These are phyloP conservation scores for Martiniozyma asiatica DNA, from an alignment of 1,139 yeast species.

Conservation along the genomic window DNA sequence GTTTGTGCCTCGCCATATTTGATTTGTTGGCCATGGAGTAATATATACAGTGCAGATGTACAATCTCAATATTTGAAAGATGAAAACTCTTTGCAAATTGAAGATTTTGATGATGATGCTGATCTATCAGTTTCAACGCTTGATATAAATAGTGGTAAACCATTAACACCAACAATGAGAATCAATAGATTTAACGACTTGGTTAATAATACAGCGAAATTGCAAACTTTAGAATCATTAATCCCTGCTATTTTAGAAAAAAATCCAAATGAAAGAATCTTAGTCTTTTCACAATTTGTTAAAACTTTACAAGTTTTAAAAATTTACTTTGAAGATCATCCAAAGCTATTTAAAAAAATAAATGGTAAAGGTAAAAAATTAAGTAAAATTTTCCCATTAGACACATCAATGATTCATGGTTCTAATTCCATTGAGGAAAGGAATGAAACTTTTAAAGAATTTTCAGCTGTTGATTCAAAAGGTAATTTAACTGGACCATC, in stretches of 20 bases:
- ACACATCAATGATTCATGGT: constrained; percentile 54
- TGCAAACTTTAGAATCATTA: constrained; percentile 57
- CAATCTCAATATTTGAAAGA: background rate
- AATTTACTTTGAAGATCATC: constrained; percentile 43
- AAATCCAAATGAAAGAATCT: constrained; percentile 42
- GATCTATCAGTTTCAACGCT: too few relatives aligned
- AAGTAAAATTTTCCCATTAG: constrained; percentile 6
- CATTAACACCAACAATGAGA: constrained; percentile 5
- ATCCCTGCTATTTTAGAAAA: constrained; percentile 31
- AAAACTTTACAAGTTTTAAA: constrained; percentile 62
- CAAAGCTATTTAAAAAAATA: constrained; percentile 1
- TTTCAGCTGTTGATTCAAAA: constrained; percentile 22
- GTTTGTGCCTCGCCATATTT: constrained; percentile 79
- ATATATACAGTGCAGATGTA: too few relatives aligned
- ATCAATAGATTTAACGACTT: constrained; percentile 8
- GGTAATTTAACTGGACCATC: constrained; percentile 8
- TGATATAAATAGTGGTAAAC: constrained; percentile 24
- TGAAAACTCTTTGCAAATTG: background rate
- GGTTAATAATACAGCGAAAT: constrained; percentile 53
- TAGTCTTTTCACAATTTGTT: constrained; percentile 80
- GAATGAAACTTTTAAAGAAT: constrained; percentile 47
- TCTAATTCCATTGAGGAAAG: constrained; percentile 53
- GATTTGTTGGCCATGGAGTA: constrained; percentile 78
- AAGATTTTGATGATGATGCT: constrained; percentile 1
- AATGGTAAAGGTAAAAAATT: background rate